Conservation (phyloP, 768 basidiomycete species). For the Kwoniella dendrophila region DNA sequence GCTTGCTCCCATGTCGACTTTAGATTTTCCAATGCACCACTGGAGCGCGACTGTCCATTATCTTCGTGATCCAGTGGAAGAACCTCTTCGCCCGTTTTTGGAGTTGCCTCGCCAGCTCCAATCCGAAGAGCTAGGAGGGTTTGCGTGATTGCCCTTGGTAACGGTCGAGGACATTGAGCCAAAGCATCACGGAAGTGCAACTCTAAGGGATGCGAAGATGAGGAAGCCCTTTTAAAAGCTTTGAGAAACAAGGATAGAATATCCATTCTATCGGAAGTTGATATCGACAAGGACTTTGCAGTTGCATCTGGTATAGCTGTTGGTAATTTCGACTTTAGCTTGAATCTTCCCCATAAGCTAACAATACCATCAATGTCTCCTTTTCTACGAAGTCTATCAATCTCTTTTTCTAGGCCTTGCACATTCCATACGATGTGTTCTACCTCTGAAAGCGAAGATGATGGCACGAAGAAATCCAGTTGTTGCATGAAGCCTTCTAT, state of each 20-base stretch:
- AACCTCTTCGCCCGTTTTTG: conserved; percentile 15
- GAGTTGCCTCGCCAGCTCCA: neutral
- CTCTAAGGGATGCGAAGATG: neutral
- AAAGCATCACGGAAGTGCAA: neutral
- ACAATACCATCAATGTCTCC: conserved; percentile 10
- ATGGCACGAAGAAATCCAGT: no score
- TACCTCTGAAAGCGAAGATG: no score
- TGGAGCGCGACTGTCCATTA: neutral
- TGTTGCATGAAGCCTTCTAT: neutral
- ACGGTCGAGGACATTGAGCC: conserved; percentile 8
- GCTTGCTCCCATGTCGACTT: conserved; percentile 65
- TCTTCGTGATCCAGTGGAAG: conserved; percentile 16
- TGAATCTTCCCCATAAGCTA: conserved; percentile 10
- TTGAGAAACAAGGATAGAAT: conserved; percentile 17
- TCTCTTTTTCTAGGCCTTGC: neutral
- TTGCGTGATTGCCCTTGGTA: conserved; percentile 2
- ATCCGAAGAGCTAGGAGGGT: conserved; percentile 18
- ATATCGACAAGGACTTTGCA: no score
- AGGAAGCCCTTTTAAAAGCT: conserved; percentile 5
- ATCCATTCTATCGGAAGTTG: neutral
- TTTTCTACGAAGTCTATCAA: conserved; percentile 7
- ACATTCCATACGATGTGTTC: neutral
- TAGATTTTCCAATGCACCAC: conserved; percentile 59
- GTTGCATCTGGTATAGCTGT: neutral
- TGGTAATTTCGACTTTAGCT: neutral